phyloP scores from a whole-genome alignment of 2,329 filamentous ascomycete species.

The Ophiocordyceps sinensis region DNA sequence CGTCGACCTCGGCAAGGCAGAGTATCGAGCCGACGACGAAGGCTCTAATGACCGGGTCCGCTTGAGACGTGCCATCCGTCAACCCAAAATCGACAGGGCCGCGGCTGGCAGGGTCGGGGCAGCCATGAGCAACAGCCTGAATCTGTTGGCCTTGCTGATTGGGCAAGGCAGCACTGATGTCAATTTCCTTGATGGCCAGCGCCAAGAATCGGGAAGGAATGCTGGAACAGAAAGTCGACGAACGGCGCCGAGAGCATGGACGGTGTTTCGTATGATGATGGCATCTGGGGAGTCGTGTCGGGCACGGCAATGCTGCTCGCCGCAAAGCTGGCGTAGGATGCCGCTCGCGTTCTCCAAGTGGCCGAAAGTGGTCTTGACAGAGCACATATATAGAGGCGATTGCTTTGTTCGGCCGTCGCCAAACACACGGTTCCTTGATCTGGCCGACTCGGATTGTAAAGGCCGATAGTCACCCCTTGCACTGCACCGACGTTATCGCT shows the following conservation, averaged over 20 bases:
- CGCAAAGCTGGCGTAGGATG: slow-evolving; percentile 15
- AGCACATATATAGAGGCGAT: slow-evolving; percentile 29
- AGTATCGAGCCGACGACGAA: too few species aligned
- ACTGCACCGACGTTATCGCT: slow-evolving; percentile 3
- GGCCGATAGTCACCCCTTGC: background rate
- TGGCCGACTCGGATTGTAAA: too few species aligned
- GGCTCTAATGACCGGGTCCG: too few species aligned
- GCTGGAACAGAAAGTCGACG: slow-evolving; percentile 29
- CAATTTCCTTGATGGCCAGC: slow-evolving; percentile 16
- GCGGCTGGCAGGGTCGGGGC: too few species aligned
- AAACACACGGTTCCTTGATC: too few species aligned
- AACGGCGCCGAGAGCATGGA: slow-evolving; percentile 30
- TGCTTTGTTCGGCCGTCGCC: slow-evolving; percentile 20
- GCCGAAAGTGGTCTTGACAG: slow-evolving; percentile 35
- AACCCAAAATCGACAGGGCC: too few species aligned
- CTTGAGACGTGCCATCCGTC: too few species aligned
- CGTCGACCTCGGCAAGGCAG: too few species aligned
- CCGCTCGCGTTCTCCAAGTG: slow-evolving; percentile 36
- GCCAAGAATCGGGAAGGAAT: slow-evolving; percentile 22
- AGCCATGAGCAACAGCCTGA: too few species aligned
- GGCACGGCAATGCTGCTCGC: slow-evolving; percentile 19
- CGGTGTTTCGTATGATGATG: slow-evolving; percentile 24
- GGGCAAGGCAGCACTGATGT: background rate
- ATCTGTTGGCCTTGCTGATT: too few species aligned
- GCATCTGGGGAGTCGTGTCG: slow-evolving; percentile 30